Conservation (phyloP, 805 yeast species). For the Wickerhamiella siamensis region DNA sequence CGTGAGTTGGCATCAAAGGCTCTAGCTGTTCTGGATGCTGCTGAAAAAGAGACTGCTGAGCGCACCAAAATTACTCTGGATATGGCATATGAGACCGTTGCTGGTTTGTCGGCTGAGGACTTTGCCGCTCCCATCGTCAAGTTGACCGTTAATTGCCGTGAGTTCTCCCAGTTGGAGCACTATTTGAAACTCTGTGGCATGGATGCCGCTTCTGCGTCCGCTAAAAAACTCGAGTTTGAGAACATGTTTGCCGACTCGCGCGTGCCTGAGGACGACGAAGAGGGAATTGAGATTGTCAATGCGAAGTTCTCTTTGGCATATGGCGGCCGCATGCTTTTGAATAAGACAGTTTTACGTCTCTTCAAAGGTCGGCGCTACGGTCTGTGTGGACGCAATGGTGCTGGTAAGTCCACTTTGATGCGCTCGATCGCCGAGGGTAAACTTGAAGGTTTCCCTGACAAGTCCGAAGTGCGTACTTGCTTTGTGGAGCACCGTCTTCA, state of each 20-base stretch:
- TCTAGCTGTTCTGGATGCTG: slow-evolving; percentile 62
- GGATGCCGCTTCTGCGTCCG: slow-evolving; percentile 25
- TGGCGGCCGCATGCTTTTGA: slow-evolving; percentile 92
- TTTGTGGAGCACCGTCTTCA: slow-evolving; percentile 99
- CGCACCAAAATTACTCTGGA: slow-evolving; percentile 55
- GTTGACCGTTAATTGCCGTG: slow-evolving; percentile 27
- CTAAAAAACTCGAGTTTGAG: slow-evolving; percentile 22
- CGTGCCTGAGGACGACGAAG: slow-evolving; percentile 47
- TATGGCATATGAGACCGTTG: slow-evolving; percentile 32
- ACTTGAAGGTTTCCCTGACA: slow-evolving; percentile 99
- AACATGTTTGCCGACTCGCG: slow-evolving; percentile 29
- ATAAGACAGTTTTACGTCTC: slow-evolving; percentile 78
- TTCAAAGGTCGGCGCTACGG: slow-evolving; percentile 95
- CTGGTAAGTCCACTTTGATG: slow-evolving; percentile 98
- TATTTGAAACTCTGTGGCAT: slow-evolving; percentile 37
- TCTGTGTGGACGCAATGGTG: slow-evolving; percentile 97
- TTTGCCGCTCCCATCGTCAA: slow-evolving; percentile 28
- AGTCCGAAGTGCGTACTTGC: slow-evolving; percentile 97
- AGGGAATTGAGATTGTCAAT: slow-evolving; percentile 83
- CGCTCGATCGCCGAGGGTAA: slow-evolving; percentile 95
- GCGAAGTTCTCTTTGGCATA: slow-evolving; percentile 92
- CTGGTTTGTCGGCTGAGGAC: slow-evolving; percentile 25
- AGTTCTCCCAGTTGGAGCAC: slow-evolving; percentile 23
- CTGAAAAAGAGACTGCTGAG: slow-evolving; percentile 62
- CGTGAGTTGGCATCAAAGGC: slow-evolving; percentile 89